Conservation (phyloP, 331 rosid species). For the Malus hybrid region DNA sequence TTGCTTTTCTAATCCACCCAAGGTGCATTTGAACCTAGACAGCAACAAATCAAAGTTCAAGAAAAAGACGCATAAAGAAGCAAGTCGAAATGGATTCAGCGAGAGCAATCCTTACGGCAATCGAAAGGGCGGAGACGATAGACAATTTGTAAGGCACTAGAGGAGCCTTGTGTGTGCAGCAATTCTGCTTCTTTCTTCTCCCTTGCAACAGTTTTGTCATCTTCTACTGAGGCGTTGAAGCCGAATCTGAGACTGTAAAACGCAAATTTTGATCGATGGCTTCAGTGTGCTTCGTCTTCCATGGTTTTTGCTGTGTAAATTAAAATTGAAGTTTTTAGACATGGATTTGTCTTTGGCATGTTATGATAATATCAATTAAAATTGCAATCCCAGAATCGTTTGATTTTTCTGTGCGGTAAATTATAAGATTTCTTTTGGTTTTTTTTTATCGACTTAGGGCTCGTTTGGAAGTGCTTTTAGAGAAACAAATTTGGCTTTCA, state of each 20-base stretch:
- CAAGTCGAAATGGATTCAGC: constrained; percentile 61
- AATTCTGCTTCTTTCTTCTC: not conserved
- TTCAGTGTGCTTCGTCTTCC: not conserved
- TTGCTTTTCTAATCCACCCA: constrained; percentile 86
- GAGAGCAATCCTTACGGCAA: constrained; percentile 72
- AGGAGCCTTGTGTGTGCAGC: not conserved
- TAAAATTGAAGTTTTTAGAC: not conserved
- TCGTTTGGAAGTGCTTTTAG: too few species aligned
- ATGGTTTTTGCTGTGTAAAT: not conserved
- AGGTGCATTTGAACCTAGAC: constrained; percentile 66
- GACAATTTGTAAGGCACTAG: constrained; percentile 63
- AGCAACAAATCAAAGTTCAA: constrained; percentile 62
- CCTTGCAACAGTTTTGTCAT: not conserved
- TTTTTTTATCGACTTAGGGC: too few species aligned
- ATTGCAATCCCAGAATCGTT: not conserved
- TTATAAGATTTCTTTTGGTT: too few species aligned
- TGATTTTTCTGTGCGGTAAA: not conserved
- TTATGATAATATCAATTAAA: not conserved
- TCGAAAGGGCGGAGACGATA: constrained; percentile 29
- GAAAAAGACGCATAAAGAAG: constrained; percentile 52
- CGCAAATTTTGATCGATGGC: not conserved
- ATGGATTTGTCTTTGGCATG: not conserved
- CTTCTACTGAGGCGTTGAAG: not conserved
- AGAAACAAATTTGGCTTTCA: too few species aligned
- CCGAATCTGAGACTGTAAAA: not conserved